These are phyloP conservation scores for Leccinellum rugosiceps DNA, from an alignment of 768 basidiomycete genomes.

Conservation along the genomic window DNA sequence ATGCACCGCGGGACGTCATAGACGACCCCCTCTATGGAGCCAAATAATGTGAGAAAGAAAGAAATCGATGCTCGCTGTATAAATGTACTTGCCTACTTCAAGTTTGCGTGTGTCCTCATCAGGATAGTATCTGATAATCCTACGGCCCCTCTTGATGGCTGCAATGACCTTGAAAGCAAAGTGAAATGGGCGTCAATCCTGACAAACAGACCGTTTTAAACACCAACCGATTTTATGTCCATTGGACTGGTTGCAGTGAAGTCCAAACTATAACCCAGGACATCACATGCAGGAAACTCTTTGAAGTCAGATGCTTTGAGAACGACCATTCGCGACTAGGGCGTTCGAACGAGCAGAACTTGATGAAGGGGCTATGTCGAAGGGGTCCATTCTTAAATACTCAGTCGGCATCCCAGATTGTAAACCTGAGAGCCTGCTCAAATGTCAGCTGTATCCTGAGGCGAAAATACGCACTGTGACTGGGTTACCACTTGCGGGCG, in stretches of 20 bases:
- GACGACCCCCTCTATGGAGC: neutral
- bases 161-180: neutral
- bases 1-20: neutral
- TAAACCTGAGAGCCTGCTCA: neutral
- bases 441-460: neutral
- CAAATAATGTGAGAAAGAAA: neutral
- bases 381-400: neutral
- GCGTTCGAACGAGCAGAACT: neutral
- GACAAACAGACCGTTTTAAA: neutral
- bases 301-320: neutral
- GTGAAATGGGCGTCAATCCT: neutral
- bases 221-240: neutral
- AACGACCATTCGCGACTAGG: neutral
- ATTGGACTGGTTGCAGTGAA: neutral
- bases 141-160: neutral
- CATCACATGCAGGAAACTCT: neutral
- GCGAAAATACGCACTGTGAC: neutral
- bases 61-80: neutral
- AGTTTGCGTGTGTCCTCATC: neutral
- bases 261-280: neutral
- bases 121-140: neutral
- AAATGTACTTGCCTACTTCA: neutral
- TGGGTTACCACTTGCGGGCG: neutral
- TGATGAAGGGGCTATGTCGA: neutral
- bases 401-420: neutral